Percentiles rank a stretch among this genome's conserved stretches.
Conservation (phyloP, 2,329 filamentous ascomycete species). For the Epichloe coenophiala region DNA sequence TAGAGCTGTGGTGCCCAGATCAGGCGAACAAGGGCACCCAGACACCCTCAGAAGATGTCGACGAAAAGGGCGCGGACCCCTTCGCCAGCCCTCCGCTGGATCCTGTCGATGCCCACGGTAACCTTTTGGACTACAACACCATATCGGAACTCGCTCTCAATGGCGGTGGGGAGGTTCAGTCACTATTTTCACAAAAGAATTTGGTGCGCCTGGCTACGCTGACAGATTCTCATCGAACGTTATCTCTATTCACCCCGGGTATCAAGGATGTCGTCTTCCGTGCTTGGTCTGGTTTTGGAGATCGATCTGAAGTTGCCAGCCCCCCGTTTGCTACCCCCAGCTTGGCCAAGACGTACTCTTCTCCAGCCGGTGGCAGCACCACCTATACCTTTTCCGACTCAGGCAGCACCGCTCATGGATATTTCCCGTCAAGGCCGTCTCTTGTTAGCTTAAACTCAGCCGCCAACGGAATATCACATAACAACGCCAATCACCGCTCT, state of each 20-base stretch:
- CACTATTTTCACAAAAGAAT: constrained; percentile 92
- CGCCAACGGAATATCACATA: constrained; percentile 48
- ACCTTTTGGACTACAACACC: constrained; percentile 59
- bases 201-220: constrained; percentile 69
- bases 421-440: constrained; percentile 55
- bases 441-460: constrained; percentile 48
- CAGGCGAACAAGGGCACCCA: constrained; percentile 41
- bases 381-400: constrained; percentile 65
- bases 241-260: constrained; percentile 84
- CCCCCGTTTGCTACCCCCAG: constrained; percentile 35
- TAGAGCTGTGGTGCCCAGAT: constrained; percentile 82
- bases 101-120: constrained; percentile 68
- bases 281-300: constrained; percentile 73
- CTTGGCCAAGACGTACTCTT: constrained; percentile 50
- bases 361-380: constrained; percentile 41
- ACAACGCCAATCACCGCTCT: constrained; percentile 45
- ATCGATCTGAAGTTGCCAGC: constrained; percentile 48
- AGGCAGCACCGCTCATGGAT: constrained; percentile 48
- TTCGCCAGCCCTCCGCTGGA: constrained; percentile 69
- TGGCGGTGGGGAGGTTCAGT: constrained; percentile 67
- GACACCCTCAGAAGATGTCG: constrained; percentile 31
- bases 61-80: constrained; percentile 61
- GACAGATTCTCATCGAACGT: constrained; percentile 75
- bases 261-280: constrained; percentile 83
- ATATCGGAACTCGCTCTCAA: constrained; percentile 70